phyloP scores from a whole-genome alignment of 345 rosid genomes.

The Trapa incisa region DNA sequence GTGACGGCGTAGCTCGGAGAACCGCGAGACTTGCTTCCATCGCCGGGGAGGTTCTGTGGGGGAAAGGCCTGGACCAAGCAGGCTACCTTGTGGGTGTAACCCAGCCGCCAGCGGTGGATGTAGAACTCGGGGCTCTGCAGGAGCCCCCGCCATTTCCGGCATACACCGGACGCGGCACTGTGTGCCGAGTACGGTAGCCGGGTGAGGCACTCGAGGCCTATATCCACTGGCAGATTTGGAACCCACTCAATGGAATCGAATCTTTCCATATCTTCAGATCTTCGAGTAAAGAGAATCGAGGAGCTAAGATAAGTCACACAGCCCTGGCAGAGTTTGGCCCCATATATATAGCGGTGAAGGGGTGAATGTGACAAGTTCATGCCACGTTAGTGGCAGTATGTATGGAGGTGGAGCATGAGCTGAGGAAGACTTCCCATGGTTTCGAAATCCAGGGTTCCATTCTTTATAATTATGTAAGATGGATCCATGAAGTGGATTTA shows the following conservation, averaged over 20 bases:
- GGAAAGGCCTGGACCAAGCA: slow-evolving; percentile 40
- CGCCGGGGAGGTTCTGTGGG: neutral
- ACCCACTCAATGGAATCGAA: slow-evolving; percentile 23
- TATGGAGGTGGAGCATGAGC: too few relatives aligned
- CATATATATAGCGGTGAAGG: too few relatives aligned
- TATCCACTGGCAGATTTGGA: slow-evolving; percentile 40
- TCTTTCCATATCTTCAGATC: slow-evolving; percentile 12
- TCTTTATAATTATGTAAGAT: too few relatives aligned
- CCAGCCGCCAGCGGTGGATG: slow-evolving; percentile 25
- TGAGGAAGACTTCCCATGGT: too few relatives aligned
- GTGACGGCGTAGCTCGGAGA: slow-evolving; percentile 25
- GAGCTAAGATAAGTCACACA: too few relatives aligned
- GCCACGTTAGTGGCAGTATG: too few relatives aligned
- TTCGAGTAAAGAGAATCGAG: neutral
- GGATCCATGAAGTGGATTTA: too few relatives aligned
- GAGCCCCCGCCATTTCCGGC: slow-evolving; percentile 42
- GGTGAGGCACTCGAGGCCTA: slow-evolving; percentile 48
- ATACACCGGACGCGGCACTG: slow-evolving; percentile 32
- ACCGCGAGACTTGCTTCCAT: slow-evolving; percentile 15
- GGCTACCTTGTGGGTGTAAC: slow-evolving; percentile 34
- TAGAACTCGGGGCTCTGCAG: slow-evolving; percentile 32
- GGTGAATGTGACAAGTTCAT: too few relatives aligned
- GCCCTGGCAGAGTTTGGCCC: too few relatives aligned
- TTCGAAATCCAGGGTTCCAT: too few relatives aligned
- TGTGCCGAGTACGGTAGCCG: slow-evolving; percentile 36